These are phyloP conservation scores for Luffa acutangula DNA, from an alignment of 306 rosid species.

Conservation along the genomic window DNA sequence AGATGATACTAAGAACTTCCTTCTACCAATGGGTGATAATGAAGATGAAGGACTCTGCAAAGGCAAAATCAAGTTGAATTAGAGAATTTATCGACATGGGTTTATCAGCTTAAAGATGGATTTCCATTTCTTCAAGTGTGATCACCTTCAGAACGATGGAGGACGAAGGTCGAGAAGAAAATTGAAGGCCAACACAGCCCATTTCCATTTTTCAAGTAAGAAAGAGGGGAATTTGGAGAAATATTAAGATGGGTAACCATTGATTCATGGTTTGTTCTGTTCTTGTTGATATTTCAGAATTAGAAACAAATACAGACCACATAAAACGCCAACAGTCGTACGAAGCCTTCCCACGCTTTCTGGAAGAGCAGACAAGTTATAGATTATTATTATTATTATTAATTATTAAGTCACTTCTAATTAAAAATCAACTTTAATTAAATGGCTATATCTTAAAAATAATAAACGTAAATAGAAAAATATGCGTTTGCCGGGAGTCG, in stretches of 20 bases:
- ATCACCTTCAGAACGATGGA: background rate
- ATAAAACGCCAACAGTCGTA: background rate
- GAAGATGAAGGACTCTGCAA: slow-evolving; percentile 55
- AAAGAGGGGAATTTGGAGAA: background rate
- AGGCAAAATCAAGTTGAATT: background rate
- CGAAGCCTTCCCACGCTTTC: background rate
- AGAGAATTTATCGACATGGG: background rate
- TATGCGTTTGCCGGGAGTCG: background rate
- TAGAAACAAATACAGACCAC: slow-evolving; percentile 4
- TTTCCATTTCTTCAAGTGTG: background rate
- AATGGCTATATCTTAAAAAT: no score
- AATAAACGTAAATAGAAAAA: no score
- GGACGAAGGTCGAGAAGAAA: background rate
- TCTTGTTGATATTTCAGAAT: background rate
- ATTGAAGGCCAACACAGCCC: background rate
- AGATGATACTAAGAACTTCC: slow-evolving; percentile 20
- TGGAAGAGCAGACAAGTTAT: background rate
- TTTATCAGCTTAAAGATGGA: background rate
- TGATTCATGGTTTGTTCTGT: background rate
- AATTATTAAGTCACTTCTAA: background rate
- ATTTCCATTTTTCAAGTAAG: background rate
- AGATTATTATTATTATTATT: no score
- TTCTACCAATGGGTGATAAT: slow-evolving; percentile 33
- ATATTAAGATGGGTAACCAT: background rate
- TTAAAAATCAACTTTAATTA: no score